Base-by-base conservation (phyloP, 1,284 basidiomycete genomes). In the Sphagnurus paluster region DNA sequence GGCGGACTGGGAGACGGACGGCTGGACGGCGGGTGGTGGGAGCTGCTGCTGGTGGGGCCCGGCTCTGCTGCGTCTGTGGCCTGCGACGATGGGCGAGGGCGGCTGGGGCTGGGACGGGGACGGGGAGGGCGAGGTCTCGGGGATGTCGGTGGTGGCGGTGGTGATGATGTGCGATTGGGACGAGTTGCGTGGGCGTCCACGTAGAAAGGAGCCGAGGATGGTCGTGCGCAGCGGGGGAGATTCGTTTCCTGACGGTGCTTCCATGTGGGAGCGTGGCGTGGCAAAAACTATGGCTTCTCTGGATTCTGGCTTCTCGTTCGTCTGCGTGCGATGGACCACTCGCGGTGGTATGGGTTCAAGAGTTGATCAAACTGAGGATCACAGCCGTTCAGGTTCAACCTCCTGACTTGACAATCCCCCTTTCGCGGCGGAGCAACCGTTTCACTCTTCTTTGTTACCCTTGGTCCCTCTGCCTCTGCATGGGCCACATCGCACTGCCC, bases 121-220 rank as follows among this genome's bases (percentile, higher is more conserved):
- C 1, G 71, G 66, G 1, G 68, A 29, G 13, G 39, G n/a, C n/a
- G n/a, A 66, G 33, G 68, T 55, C 40, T 69, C 68, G 39, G 66
- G 53, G 35, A n/a, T n/a, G n/a, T n/a, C n/a, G n/a, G n/a, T n/a
- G n/a, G 38, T 29, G 32, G 49, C 58, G 40, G 45, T 57, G 54
- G 46, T 57, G 49, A 52, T 60, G 59, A 67, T 68, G 56, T 71
- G 66, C 23, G 71, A 72, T 56, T 73, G 70, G 17, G 72, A 75
- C 21, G 66, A 63, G 53, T 74, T 74, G 37, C 74, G 60, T 14
- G 73, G 74, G 46, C 72, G 56, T 34, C 73, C 72, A 40, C 72
- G 66, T 32, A 76, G 60, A 50, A 76, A 71, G n/a, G 69, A 68
- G 46, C 72, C 66, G 30, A 76, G 65, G 53, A 75, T 74, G 23